Base-by-base conservation (phyloP, 108 stramenopile species). In the Pseudonitzschia pungens region DNA sequence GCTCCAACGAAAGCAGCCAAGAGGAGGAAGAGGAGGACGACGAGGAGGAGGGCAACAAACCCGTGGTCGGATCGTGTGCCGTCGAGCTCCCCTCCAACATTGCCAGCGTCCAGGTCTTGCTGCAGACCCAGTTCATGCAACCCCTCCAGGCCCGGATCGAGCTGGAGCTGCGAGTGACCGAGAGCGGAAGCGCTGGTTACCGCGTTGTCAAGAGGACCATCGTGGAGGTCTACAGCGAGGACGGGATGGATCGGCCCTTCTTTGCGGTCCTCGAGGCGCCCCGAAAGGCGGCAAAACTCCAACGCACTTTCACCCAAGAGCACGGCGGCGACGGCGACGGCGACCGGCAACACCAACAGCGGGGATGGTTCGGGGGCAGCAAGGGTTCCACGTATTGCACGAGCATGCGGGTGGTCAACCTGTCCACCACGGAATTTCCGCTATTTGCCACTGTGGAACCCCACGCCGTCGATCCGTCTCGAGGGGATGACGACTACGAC, bases 51-150 rank as follows among this genome's bases (percentile, higher is more conserved):
- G 60, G 12, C 33, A 40, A 62, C 36, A 33, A 62, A 33, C 32
- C 60, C 12, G 60, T 62, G 15, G 33, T 62, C 20, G 60, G 60
- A 0, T 62, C 60, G 14, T 40, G 32, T 33, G 32, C 60, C 8
- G 66, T 67, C 12, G 45, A 50, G 43, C 66, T 67, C 22, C 45
- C 66, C 14, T 28, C 31, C 43, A 67, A 67, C 21, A 43, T 67
- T 44, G 66, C 56, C 52, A 79, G 74, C 27, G 86, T 87, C 58
- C 81, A 81, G 58, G 78, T 86, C 66, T 66, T 83, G 55, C 78
- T 86, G 51, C 83, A 84, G 72, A 82, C 81, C 18, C 83, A 84
- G 50, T 83, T 76, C 36, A 89, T 87, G 71, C 86, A 83, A 73
- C 83, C 83, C 24, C 66, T 87, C 71, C 83, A 87, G 64, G 86